Base-by-base conservation (phyloP, 2,329 filamentous ascomycete species). In the Zymoseptoria pseudotritici region DNA sequence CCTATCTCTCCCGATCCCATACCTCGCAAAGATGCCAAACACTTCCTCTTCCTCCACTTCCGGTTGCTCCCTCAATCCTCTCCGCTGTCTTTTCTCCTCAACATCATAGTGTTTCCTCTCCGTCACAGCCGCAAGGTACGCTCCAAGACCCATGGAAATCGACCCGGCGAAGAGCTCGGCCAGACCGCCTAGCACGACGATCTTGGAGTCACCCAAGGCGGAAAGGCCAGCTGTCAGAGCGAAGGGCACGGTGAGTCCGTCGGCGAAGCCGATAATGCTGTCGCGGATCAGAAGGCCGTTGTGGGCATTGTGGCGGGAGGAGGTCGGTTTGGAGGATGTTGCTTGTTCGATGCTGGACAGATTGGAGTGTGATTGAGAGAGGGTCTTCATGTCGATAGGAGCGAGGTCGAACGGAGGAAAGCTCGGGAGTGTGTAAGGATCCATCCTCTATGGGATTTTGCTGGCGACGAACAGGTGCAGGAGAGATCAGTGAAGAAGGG, bases 241-340 rank as follows among this genome's bases (percentile, higher is more conserved):
- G 66, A 92, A 92, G 0, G 89, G 89, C 0, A 92, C 89, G 0
- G 89, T 92, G 66, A 92, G 80, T 17, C 89, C 89, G 69, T 92
- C 89, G 0, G 88, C 86, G 66, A 91, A 85, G 57, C 89, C 89
- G 66, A 92, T 86, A 61, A 89, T 90, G 63, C 86, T 80, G 72
- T 90, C 86, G 53, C 82, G 80, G 17, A 86, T 74, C 56, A 84
- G 69, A 58, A 77, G 75, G 61, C 73, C 73, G 66, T 79, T 71
- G 8, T 51, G 55, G 10, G 58, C 46, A 31, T 64, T n/a, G n/a
- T 20, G 2, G 36, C 36, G 13, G 17, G 36, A 46, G 36, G 36
- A n/a, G 36, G 13, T 17, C 5, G 36, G 13, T n/a, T 46, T 17
- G 36, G 11, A 46, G 36, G 36, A 17, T 13, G 36, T 4, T 5